Percentiles rank a stretch among this genome's conserved stretches.
These are phyloP conservation scores for Mortierella sp. DNA, from an alignment of 371 early-diverging fungal genomes.

Conservation along the genomic window DNA sequence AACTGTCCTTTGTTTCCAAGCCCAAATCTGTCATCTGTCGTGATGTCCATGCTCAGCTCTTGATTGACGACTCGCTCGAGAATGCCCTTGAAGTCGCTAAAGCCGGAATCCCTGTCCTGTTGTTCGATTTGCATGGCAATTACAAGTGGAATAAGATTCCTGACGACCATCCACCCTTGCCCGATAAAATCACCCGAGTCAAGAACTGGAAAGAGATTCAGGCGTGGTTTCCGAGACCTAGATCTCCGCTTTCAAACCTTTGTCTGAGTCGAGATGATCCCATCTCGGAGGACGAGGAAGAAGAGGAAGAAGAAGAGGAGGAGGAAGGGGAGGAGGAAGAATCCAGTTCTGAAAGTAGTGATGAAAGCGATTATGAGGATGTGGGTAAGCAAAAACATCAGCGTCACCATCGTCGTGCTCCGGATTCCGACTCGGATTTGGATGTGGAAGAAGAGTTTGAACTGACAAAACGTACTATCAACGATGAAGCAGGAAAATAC, in stretches of 20 bases:
- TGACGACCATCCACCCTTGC: slow-evolving; percentile 37
- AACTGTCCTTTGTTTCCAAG: slow-evolving; percentile 58
- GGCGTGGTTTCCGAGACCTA: slow-evolving; percentile 60
- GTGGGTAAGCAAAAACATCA: slow-evolving; percentile 9
- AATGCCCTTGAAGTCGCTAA: slow-evolving; percentile 59
- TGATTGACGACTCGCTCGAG: slow-evolving; percentile 62
- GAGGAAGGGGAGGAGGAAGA: slow-evolving; percentile 32
- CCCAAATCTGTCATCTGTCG: slow-evolving; percentile 63
- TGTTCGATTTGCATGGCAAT: slow-evolving; percentile 58
- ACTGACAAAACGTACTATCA: slow-evolving; percentile 10
- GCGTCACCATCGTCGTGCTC: slow-evolving; percentile 13
- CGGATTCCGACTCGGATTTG: slow-evolving; percentile 37
- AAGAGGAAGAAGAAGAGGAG: slow-evolving; percentile 31
- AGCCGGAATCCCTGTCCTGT: slow-evolving; percentile 55
- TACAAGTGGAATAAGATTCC: slow-evolving; percentile 61
- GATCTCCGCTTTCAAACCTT: slow-evolving; percentile 57
- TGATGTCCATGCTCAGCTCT: slow-evolving; percentile 62
- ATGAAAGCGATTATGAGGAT: slow-evolving; percentile 5
- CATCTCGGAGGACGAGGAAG: slow-evolving; percentile 41
- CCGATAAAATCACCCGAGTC: slow-evolving; percentile 59
- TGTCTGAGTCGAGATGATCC: slow-evolving; percentile 52
- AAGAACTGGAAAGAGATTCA: slow-evolving; percentile 61
- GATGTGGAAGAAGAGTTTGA: slow-evolving; percentile 35
- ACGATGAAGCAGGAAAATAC: slow-evolving; percentile 19
- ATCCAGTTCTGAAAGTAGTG: slow-evolving; percentile 7